These are phyloP conservation scores for Pachyrhizus erosus DNA, from an alignment of 306 rosid species.

Conservation along the genomic window DNA sequence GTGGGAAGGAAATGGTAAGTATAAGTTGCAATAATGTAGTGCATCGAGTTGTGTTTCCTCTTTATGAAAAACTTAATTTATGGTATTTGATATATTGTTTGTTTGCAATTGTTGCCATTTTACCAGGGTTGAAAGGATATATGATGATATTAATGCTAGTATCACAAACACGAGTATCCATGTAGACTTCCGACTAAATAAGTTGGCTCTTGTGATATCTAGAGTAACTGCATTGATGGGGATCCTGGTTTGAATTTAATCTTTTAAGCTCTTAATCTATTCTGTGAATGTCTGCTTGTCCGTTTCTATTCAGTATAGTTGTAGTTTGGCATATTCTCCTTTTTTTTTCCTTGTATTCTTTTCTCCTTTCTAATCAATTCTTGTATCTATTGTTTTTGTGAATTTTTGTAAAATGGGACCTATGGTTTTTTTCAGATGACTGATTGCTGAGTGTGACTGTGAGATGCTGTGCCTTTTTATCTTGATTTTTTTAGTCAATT, in stretches of 20 bases:
- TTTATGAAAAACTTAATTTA: slow-evolving; percentile 15
- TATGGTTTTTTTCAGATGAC: not conserved
- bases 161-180: slow-evolving; percentile 50
- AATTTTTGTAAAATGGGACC: not conserved
- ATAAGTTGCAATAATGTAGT: slow-evolving; percentile 9
- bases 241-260: slow-evolving; percentile 72
- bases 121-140: slow-evolving; percentile 86
- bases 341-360: not conserved
- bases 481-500: not conserved
- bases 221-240: slow-evolving; percentile 93
- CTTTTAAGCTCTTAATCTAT: not conserved
- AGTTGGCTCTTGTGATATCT: slow-evolving; percentile 84
- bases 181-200: slow-evolving; percentile 58
- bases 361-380: not conserved
- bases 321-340: not conserved
- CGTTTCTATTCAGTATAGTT: not conserved
- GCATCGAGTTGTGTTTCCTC: not conserved
- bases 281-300: not conserved
- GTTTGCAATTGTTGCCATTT: slow-evolving; percentile 33
- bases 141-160: slow-evolving; percentile 63
- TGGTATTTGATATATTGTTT: slow-evolving; percentile 25
- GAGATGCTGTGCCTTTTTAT: not conserved
- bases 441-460: not conserved
- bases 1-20: slow-evolving; percentile 88
- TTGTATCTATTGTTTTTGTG: not conserved